Evolutionary conservation across 202 grass and related monocot species (phyloP).

Genomic region (Panicum virgatum): DNA sequence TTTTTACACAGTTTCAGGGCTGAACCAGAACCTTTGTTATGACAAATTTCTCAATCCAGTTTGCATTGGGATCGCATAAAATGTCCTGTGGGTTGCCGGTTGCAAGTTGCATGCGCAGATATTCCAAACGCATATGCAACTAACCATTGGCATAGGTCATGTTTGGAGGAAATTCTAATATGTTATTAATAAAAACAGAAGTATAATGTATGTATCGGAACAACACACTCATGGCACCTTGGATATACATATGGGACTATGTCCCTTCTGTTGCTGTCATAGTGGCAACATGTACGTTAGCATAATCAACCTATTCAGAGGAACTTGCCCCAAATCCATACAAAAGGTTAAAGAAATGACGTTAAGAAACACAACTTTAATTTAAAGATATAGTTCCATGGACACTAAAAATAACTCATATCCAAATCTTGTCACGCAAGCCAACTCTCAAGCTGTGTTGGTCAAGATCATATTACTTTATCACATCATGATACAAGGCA

Average conservation of each 20-base stretch:
- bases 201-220: background rate
- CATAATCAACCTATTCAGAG: background rate
- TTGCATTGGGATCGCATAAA: background rate
- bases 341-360: background rate
- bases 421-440: background rate
- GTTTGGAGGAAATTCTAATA: background rate
- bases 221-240: background rate
- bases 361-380: background rate
- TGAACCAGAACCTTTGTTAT: background rate
- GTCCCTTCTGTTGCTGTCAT: background rate
- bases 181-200: background rate
- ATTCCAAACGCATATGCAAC: background rate
- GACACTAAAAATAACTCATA: background rate
- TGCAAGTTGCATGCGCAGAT: background rate
- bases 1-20: background rate
- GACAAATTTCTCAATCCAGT: background rate
- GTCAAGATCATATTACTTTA: background rate
- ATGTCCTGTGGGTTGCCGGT: background rate
- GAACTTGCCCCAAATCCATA: background rate
- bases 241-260: background rate
- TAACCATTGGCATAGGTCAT: background rate
- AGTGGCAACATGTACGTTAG: background rate
- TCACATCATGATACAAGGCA: background rate
- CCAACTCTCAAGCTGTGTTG: background rate
- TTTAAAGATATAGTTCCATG: background rate